Evolutionary conservation across 805 yeast genomes (phyloP).

Genomic region (Nakazawaea molendinolei): DNA sequence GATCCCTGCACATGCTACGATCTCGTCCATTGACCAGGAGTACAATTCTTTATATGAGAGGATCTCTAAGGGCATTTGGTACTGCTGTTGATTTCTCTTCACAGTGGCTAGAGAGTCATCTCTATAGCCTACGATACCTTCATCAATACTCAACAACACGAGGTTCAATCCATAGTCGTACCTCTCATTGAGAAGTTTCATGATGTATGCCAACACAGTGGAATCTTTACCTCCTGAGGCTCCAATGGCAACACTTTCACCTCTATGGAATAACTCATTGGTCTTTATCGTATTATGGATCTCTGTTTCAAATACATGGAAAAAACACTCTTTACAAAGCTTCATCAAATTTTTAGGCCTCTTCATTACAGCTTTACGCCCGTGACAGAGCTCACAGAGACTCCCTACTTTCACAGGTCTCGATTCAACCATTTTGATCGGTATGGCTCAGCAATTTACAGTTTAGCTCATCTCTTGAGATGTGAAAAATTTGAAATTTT

Average conservation of each 20-base stretch:
- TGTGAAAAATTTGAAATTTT: no score
- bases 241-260: slow-evolving; percentile 92
- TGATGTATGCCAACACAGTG: slow-evolving; percentile 84
- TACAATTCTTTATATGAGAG: slow-evolving; percentile 83
- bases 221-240: slow-evolving; percentile 99
- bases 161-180: slow-evolving; percentile 83
- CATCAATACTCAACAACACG: slow-evolving; percentile 83
- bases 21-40: slow-evolving; percentile 98
- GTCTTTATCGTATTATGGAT: slow-evolving; percentile 81
- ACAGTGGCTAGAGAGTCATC: slow-evolving; percentile 97
- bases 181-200: slow-evolving; percentile 83
- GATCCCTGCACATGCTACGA: slow-evolving; percentile 90
- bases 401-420: slow-evolving; percentile 31
- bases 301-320: slow-evolving; percentile 86
- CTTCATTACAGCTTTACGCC: slow-evolving; percentile 77
- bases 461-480: no score
- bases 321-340: slow-evolving; percentile 88
- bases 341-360: slow-evolving; percentile 90
- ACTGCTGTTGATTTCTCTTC: slow-evolving; percentile 80
- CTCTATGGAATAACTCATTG: slow-evolving; percentile 63
- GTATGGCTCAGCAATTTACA: no score
- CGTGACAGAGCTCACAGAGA: slow-evolving; percentile 79
- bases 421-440: no score
- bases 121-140: slow-evolving; percentile 94
- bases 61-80: slow-evolving; percentile 32